These are phyloP conservation scores for Polyporus arcularius DNA, from an alignment of 768 basidiomycete species.

Conservation along the genomic window DNA sequence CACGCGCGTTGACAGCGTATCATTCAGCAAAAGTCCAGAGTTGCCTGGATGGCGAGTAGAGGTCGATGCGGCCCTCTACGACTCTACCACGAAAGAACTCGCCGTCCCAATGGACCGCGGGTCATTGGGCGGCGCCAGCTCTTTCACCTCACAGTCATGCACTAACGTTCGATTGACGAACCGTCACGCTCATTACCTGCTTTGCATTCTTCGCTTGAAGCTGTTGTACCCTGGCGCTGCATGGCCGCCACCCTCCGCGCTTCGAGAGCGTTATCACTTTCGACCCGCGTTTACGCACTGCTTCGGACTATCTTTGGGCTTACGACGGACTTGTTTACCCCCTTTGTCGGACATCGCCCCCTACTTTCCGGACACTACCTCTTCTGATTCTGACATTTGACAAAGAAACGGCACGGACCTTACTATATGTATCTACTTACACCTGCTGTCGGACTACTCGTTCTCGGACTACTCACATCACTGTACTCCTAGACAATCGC, in stretches of 20 bases:
- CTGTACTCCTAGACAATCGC: constrained; percentile 22
- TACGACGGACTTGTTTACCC: constrained; percentile 13
- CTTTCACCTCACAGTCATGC: constrained; percentile 12
- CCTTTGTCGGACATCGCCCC: constrained; percentile 5
- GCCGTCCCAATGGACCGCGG: background rate
- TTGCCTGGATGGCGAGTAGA: constrained; percentile 27
- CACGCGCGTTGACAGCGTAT: constrained; percentile 19
- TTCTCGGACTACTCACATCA: constrained; percentile 11
- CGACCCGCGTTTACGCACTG: constrained; percentile 15
- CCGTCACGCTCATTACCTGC: constrained; percentile 21
- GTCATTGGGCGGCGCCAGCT: background rate
- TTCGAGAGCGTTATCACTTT: constrained; percentile 20
- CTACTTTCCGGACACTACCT: constrained; percentile 6
- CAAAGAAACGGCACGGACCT: constrained; percentile 8
- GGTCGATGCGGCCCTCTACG: constrained; percentile 7
- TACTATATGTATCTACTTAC: constrained; percentile 17
- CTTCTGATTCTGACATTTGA: background rate
- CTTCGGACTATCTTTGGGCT: constrained; percentile 11
- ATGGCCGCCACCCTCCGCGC: constrained; percentile 13
- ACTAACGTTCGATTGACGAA: constrained; percentile 26
- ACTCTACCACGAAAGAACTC: constrained; percentile 8
- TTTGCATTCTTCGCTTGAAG: constrained; percentile 3
- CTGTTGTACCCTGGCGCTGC: constrained; percentile 17
- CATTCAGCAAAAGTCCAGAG: constrained; percentile 32
- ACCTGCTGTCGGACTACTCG: constrained; percentile 6